Evolutionary conservation across 768 basidiomycete species (phyloP).

Genomic region (Tulasnella sp.): DNA sequence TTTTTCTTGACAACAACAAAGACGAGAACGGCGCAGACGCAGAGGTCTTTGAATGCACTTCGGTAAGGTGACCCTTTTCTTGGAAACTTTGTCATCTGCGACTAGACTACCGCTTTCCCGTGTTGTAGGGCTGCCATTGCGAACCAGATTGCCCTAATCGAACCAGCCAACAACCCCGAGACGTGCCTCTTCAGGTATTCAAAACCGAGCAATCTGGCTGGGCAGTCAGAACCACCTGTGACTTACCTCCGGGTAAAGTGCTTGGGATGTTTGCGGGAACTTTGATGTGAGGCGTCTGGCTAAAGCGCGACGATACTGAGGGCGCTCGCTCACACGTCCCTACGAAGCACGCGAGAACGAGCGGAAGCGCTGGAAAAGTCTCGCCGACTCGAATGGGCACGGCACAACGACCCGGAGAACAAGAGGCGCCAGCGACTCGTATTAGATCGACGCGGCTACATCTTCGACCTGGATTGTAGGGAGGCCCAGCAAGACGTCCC

Average conservation of each 20-base stretch:
- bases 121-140: background rate
- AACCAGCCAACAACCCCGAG: background rate
- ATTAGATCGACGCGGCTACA: background rate
- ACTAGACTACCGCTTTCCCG: background rate
- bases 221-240: background rate
- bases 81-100: background rate
- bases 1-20: background rate
- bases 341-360: background rate
- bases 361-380: background rate
- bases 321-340: background rate
- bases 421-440: background rate
- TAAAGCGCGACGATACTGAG: background rate
- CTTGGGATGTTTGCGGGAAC: background rate
- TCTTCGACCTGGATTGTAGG: background rate
- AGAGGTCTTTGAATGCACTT: background rate
- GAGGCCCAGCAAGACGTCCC: background rate
- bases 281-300: background rate
- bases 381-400: background rate
- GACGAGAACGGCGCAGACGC: background rate
- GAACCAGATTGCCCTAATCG: background rate
- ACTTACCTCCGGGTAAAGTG: background rate
- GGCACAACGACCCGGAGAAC: background rate
- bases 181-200: background rate
- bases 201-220: background rate
- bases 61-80: background rate